A percentile compares a stretch with the other conserved stretches of the same genome.
Evolutionary conservation across 2,329 filamentous ascomycete species (phyloP).

Genomic region (Epichloe coenophiala): DNA sequence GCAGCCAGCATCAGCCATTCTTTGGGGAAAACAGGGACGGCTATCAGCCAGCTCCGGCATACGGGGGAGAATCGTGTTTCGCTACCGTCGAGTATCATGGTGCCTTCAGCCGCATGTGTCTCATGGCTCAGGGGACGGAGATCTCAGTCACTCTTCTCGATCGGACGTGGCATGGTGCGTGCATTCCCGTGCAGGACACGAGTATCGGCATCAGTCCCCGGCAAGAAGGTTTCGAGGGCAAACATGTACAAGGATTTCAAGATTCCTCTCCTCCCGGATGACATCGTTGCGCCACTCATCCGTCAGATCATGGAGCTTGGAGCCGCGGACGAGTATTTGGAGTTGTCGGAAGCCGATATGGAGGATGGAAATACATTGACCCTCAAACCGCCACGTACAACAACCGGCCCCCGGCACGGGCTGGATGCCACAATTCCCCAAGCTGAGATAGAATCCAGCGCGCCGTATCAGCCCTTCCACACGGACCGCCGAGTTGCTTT

Average conservation of each 20-base stretch:
- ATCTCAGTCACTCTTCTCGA: constrained; percentile 48
- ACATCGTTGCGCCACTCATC: constrained; percentile 41
- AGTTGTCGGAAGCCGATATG: constrained; percentile 37
- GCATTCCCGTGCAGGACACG: constrained; percentile 48
- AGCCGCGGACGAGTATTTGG: constrained; percentile 42
- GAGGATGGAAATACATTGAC: constrained; percentile 42
- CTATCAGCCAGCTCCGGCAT: constrained; percentile 57
- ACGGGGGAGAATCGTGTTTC: constrained; percentile 61
- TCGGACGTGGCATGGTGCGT: constrained; percentile 52
- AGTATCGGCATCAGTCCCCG: constrained; percentile 38
- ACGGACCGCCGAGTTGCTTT: constrained; percentile 76
- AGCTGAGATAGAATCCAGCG: constrained; percentile 89
- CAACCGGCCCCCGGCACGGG: constrained; percentile 23
- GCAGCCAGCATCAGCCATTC: constrained; percentile 63
- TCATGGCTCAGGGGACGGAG: constrained; percentile 51
- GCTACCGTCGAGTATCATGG: constrained; percentile 41
- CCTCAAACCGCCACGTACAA: constrained; percentile 27
- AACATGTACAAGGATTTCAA: constrained; percentile 53
- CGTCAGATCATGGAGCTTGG: constrained; percentile 35
- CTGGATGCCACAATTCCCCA: constrained; percentile 54
- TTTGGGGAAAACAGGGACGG: constrained; percentile 57
- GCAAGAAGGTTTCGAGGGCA: constrained; percentile 38
- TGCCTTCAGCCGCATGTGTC: constrained; percentile 46
- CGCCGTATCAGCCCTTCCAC: constrained; percentile 92
- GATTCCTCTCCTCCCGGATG: constrained; percentile 48